Evolutionary conservation across 148 eudicot genomes (phyloP).

Genomic region (Rhododendron ovatum): DNA sequence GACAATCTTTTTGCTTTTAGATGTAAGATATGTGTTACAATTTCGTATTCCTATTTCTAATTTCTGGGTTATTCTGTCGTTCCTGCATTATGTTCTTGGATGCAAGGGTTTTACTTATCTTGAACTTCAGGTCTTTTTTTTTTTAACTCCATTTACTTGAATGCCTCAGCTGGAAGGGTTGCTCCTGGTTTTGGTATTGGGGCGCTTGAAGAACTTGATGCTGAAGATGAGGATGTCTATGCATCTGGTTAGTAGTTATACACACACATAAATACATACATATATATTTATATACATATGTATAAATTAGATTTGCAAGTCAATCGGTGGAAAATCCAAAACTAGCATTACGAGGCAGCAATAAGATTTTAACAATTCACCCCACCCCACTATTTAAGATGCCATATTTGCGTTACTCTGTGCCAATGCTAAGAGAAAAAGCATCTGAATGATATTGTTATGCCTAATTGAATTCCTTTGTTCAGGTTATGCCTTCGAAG

Average conservation of each 20-base stretch:
- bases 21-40: constrained; percentile 34
- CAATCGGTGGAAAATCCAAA: background rate
- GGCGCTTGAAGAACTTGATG: constrained; percentile 87
- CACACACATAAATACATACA: background rate
- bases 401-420: background rate
- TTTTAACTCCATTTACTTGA: constrained; percentile 13
- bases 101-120: background rate
- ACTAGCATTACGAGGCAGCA: background rate
- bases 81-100: background rate
- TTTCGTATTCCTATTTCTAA: background rate
- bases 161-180: constrained; percentile 62
- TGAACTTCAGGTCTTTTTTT: constrained; percentile 1
- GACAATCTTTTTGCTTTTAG: constrained; percentile 52
- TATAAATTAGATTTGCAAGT: background rate
- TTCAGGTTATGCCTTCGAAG: constrained; percentile 65
- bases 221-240: constrained; percentile 92
- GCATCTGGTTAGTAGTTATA: constrained; percentile 49
- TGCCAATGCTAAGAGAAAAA: background rate
- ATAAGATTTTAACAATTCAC: background rate
- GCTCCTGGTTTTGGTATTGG: constrained; percentile 98
- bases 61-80: background rate
- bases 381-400: background rate
- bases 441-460: background rate
- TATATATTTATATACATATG: background rate
- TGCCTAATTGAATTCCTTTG: background rate